phyloP scores from a whole-genome alignment of 495 filamentous ascomycete species.

The Mytilinidion resinicola region DNA sequence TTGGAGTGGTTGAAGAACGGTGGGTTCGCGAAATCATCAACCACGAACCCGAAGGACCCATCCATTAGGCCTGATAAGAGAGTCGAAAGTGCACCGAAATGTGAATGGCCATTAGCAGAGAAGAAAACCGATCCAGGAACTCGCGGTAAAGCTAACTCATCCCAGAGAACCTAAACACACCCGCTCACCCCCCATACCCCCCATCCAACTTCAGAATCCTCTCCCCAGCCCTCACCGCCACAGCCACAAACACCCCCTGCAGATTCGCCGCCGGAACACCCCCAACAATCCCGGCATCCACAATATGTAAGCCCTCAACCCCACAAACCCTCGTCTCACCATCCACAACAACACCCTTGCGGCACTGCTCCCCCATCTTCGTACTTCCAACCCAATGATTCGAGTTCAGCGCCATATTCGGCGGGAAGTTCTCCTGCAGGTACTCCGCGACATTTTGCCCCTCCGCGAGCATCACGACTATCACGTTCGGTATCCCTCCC shows the following conservation, averaged over 20 bases:
- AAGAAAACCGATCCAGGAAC: too few relatives aligned
- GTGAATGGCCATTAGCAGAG: too few relatives aligned
- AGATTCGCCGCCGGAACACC: constrained; percentile 39
- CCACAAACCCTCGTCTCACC: background rate
- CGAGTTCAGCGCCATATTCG: background rate
- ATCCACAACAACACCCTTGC: background rate
- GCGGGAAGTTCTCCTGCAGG: background rate
- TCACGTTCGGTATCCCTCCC: background rate
- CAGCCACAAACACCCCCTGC: constrained; percentile 40
- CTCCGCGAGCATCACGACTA: background rate
- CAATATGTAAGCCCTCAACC: constrained; percentile 28
- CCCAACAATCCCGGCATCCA: constrained; percentile 39
- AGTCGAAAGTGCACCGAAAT: too few relatives aligned
- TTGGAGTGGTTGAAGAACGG: too few relatives aligned
- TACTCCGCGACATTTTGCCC: background rate
- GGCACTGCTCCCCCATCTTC: background rate
- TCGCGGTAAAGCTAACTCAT: too few relatives aligned
- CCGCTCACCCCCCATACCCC: background rate
- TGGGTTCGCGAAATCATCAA: too few relatives aligned
- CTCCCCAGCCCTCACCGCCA: constrained; percentile 38
- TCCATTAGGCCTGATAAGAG: too few relatives aligned
- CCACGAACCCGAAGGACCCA: too few relatives aligned
- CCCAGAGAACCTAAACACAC: background rate
- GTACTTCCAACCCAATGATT: background rate
- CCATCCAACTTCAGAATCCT: constrained; percentile 28